Evolutionary conservation across 495 filamentous ascomycete species (phyloP), one percentile per base, ranked within the genome.

Genomic region (Hypoxylon crocopeplum): DNA sequence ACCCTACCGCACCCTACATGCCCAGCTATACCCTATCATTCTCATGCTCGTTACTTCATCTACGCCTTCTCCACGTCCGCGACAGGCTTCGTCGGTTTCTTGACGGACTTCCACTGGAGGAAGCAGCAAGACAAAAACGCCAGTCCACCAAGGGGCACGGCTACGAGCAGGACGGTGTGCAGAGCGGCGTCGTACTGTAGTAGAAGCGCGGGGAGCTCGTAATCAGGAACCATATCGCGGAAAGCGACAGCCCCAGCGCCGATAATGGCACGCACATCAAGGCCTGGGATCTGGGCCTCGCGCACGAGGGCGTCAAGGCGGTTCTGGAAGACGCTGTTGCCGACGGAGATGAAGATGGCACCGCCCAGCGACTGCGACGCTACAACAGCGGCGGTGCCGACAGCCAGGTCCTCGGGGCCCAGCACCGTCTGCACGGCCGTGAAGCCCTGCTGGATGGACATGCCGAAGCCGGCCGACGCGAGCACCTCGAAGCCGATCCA

Each of bases 401-500:
- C 79, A 0, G 86, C 67, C 0, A 86, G 74, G 54, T 87, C 80
- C 0, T 65, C 69, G 6, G 64, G 59, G 0, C 67, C 46, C 1
- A 88, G 73, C 1, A 79, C 75, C 0, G 78, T 78, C 59, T 88
- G 85, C 4, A 79, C 77, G 5, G 79, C 79, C 25, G 85, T 72
- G 8, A 73, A 73, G 6, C 78, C 67, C 57, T 81, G 80, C 59
- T 88, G 85, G 71, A 86, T 75, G 2, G 81, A 81, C n/a, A 80
- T 66, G 7, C 86, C 86, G 20, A 85, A 64, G n/a, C 85, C 87
- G 0, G 82, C 61, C 13, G 87, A 86, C 45, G 75, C 84, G 7
- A 88, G 27, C 32, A 85, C 68, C 59, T 88, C 84, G 66, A 84
- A 87, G 6, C 85, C 84, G 44, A 88, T 86, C 86, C 85, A 88